Evolutionary conservation across 208 protist species (phyloP).

Genomic region (Sergeia podlipaevii): DNA sequence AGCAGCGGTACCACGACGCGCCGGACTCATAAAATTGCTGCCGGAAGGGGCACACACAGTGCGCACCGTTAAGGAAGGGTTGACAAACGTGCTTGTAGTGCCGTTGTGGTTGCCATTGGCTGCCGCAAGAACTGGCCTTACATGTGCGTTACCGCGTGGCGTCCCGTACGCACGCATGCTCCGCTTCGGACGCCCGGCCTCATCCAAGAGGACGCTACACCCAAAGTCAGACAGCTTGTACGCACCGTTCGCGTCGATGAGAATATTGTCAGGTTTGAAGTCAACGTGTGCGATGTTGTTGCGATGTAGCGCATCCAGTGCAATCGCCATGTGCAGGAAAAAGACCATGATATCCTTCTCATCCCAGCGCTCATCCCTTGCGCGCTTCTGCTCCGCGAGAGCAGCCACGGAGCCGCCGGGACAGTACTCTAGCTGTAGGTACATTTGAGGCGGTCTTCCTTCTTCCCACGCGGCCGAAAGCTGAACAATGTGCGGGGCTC

Average conservation of each 20-base stretch:
- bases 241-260: slow-evolving; percentile 67
- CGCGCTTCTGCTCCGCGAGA: slow-evolving; percentile 38
- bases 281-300: slow-evolving; percentile 89
- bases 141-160: not conserved
- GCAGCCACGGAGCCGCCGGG: slow-evolving; percentile 69
- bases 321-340: slow-evolving; percentile 82
- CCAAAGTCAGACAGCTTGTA: slow-evolving; percentile 94
- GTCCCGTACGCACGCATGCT: slow-evolving; percentile 12
- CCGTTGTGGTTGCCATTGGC: not conserved
- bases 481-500: slow-evolving; percentile 76
- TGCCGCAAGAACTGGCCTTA: not conserved
- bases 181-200: slow-evolving; percentile 49
- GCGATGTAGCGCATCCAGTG: slow-evolving; percentile 80
- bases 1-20: not conserved
- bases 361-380: slow-evolving; percentile 38
- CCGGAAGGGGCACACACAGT: not conserved
- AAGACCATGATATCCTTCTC: slow-evolving; percentile 79
- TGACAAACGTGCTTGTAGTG: no score
- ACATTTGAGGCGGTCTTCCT: slow-evolving; percentile 58
- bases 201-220: slow-evolving; percentile 71
- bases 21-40: no score
- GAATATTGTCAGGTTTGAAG: slow-evolving; percentile 93
- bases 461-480: slow-evolving; percentile 78
- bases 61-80: no score
- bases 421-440: slow-evolving; percentile 85